phyloP scores from a whole-genome alignment of 169 alveolate genomes.

The Plasmodium relictum region DNA sequence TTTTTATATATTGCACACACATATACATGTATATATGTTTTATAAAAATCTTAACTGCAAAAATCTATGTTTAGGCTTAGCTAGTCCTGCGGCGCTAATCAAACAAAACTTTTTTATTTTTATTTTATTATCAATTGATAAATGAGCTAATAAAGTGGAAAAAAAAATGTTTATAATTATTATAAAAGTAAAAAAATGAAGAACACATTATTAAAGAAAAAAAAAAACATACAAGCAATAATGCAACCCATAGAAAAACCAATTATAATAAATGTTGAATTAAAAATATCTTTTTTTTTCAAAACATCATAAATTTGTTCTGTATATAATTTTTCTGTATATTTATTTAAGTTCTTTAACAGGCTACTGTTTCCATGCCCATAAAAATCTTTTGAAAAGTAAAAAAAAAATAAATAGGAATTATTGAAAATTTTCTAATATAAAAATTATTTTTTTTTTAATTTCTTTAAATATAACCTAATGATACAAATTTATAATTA shows the following conservation, averaged over 20 bases:
- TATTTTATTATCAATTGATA: conserved; percentile 58
- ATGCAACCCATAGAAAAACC: conserved; percentile 77
- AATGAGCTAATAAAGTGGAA: conserved; percentile 34
- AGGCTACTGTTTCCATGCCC: conserved; percentile 67
- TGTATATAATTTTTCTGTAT: conserved; percentile 58
- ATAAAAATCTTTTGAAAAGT: conserved; percentile 29
- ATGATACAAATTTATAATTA: conserved; percentile 47
- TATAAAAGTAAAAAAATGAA: not conserved
- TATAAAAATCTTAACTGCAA: conserved; percentile 19
- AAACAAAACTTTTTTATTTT: conserved; percentile 46
- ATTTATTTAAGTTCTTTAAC: conserved; percentile 32
- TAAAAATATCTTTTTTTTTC: conserved; percentile 42
- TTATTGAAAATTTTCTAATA: too few species aligned
- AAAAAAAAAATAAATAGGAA: not conserved
- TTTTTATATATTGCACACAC: not conserved
- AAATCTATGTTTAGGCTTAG: conserved; percentile 74
- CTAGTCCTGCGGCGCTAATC: conserved; percentile 75
- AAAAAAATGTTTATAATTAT: not conserved
- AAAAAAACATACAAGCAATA: conserved; percentile 57
- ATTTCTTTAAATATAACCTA: conserved; percentile 28
- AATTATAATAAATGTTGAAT: conserved; percentile 42
- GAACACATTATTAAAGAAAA: not conserved
- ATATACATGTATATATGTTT: not conserved
- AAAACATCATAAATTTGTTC: conserved; percentile 76
- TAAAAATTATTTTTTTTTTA: too few species aligned